These are phyloP conservation scores for Nidula microcarpa DNA, from an alignment of 768 basidiomycete genomes.

Conservation along the genomic window DNA sequence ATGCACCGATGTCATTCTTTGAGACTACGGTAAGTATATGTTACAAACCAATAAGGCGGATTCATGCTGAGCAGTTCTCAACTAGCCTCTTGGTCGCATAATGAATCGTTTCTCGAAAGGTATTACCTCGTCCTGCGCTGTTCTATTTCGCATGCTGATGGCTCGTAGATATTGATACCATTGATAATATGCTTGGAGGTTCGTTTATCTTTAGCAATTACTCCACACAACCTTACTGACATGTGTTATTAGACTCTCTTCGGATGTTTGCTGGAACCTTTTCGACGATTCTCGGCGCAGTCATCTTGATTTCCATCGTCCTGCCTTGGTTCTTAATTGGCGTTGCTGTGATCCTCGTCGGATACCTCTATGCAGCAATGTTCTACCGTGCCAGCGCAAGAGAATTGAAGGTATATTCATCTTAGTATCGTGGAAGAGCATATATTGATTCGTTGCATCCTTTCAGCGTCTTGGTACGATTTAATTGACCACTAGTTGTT, in stretches of 20 bases:
- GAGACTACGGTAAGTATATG: slow-evolving; percentile 64
- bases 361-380: slow-evolving; percentile 68
- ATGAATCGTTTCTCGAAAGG: slow-evolving; percentile 90
- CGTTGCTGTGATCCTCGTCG: slow-evolving; percentile 50
- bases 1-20: slow-evolving; percentile 88
- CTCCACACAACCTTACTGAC: too few relatives aligned
- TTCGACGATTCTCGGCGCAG: slow-evolving; percentile 66
- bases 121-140: slow-evolving; percentile 8
- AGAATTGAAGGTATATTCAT: slow-evolving; percentile 56
- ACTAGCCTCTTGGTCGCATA: slow-evolving; percentile 76
- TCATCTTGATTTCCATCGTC: slow-evolving; percentile 75
- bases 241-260: slow-evolving; percentile 49
- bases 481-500: too few relatives aligned
- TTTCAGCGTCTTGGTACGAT: too few relatives aligned
- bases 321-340: slow-evolving; percentile 85
- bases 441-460: too few relatives aligned
- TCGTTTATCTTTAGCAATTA: background rate
- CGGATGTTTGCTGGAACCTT: slow-evolving; percentile 69
- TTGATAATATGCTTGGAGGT: slow-evolving; percentile 72
- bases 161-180: slow-evolving; percentile 65
- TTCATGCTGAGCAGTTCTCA: slow-evolving; percentile 5
- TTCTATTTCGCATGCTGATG: background rate
- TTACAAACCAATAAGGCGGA: background rate
- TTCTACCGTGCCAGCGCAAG: slow-evolving; percentile 87
- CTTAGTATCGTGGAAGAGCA: too few relatives aligned